Evolutionary conservation across 441 rosid species (phyloP), one percentile per base, ranked within the genome.

Genomic region (Dalechampia spathulata): DNA sequence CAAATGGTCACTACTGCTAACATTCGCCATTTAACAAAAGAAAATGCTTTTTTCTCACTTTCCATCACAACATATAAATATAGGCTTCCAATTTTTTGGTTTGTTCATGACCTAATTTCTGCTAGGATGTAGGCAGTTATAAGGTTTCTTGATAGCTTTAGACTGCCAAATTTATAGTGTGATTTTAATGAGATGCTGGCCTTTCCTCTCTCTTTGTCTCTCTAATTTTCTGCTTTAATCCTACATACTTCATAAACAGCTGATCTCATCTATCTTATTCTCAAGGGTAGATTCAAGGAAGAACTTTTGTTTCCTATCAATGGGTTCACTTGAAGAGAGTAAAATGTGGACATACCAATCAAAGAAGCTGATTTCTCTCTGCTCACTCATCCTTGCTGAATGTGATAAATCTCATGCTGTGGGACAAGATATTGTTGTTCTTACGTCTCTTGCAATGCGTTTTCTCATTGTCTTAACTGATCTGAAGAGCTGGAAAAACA

Each of bases 381-480:
- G 90, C 77, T 73, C 86, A 21, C 78, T 82, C 57, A 56, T 85
- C 62, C 86, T 93, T 61, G 72, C 68, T 23, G 76, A 79, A 66
- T 79, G 76, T 69, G 79, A 70, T 65, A 67, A 61, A 49, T 72
- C 79, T 42, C 64, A 21, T 68, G 63, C 75, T 16, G 65, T 56
- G 57, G 62, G 69, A 27, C 77, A 73, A 64, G 80, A 78, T 72
- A 40, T 78, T 50, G 40, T 75, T 65, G 73, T 67, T 67, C 86
- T 86, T 52, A 70, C 71, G 51, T 81, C 91, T 40, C 73, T 84
- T 47, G 74, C 85, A 19, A 75, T 85, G 79, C 96, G 83, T 60
- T 70, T 87, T 70, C 68, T 78, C 53, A 82, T 87, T 51, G 66
- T 78, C 55, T 75, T 90, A 53, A 90, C 94, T 58, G 96, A 93